Percentiles rank a stretch among this genome's conserved stretches.
These are phyloP conservation scores for Pestalotiopsis fici DNA, from an alignment of 2,329 filamentous ascomycete species.

Conservation along the genomic window DNA sequence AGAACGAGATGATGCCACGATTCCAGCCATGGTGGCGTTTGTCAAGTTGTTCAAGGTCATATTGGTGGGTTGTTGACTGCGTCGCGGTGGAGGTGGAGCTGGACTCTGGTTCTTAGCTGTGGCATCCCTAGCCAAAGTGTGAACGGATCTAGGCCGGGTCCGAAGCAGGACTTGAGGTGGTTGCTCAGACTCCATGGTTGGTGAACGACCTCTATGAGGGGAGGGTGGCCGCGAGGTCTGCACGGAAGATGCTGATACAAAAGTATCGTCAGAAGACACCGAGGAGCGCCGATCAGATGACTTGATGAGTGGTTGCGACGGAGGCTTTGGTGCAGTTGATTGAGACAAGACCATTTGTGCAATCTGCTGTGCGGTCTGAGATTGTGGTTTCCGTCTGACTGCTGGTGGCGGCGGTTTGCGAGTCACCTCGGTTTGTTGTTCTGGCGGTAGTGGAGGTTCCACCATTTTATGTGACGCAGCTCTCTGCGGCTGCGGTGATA, in stretches of 20 bases:
- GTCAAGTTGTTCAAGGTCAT: slow-evolving; percentile 67
- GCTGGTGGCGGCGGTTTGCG: slow-evolving; percentile 10
- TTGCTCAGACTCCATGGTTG: slow-evolving; percentile 15
- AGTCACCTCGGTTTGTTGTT: neutral
- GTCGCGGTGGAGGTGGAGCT: slow-evolving; percentile 13
- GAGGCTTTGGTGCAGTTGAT: neutral
- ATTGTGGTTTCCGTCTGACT: slow-evolving; percentile 16
- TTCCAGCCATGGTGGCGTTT: slow-evolving; percentile 74
- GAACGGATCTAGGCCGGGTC: slow-evolving; percentile 17
- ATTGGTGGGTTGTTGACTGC: slow-evolving; percentile 29
- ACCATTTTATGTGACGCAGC: slow-evolving; percentile 23
- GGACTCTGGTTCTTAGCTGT: slow-evolving; percentile 12
- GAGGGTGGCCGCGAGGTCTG: slow-evolving; percentile 31
- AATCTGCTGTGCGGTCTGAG: slow-evolving; percentile 11
- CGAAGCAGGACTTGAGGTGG: slow-evolving; percentile 10
- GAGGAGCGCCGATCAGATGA: slow-evolving; percentile 24
- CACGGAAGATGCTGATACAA: slow-evolving; percentile 40
- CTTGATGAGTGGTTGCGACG: neutral
- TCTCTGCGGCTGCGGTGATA: slow-evolving; percentile 27
- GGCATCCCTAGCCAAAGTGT: slow-evolving; percentile 10
- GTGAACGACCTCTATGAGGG: slow-evolving; percentile 21
- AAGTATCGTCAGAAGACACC: slow-evolving; percentile 46
- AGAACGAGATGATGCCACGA: slow-evolving; percentile 65
- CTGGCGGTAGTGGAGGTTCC: neutral
- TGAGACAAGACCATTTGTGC: slow-evolving; percentile 2